These are phyloP conservation scores for Phytophthora fragariae DNA, from an alignment of 352 stramenopile species.

Conservation along the genomic window DNA sequence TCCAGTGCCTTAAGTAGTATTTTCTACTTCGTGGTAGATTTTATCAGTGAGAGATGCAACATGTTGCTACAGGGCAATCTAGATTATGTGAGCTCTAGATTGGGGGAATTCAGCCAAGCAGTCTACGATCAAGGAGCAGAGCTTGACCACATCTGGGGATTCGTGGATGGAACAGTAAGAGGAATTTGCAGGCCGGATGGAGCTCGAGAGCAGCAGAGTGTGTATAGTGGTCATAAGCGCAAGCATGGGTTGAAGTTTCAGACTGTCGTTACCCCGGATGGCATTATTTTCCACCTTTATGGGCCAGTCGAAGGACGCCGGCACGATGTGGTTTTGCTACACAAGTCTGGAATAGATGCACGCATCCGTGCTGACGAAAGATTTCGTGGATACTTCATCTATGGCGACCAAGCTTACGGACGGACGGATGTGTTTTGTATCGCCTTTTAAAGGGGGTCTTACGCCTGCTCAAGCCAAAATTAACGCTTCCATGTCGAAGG, in stretches of 20 bases:
- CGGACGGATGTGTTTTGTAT: conserved; percentile 4
- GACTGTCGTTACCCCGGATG: neutral
- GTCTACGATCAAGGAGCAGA: neutral
- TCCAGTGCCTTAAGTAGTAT: neutral
- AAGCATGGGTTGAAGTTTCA: neutral
- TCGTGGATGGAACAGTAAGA: neutral
- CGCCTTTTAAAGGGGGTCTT: neutral
- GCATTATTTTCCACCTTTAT: neutral
- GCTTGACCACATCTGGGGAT: neutral
- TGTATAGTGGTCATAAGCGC: neutral
- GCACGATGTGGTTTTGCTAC: neutral
- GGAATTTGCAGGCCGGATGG: neutral
- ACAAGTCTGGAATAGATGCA: neutral
- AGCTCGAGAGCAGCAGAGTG: neutral
- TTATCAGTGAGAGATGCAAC: neutral
- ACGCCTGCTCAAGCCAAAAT: conserved; percentile 1
- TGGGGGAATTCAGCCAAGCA: neutral
- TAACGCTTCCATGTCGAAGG: neutral
- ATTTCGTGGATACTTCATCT: conserved; percentile 2
- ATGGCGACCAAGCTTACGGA: conserved; percentile 1
- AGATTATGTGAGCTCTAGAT: neutral
- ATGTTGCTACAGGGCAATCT: neutral
- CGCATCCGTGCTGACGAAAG: neutral
- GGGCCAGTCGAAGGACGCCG: neutral
- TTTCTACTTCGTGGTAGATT: neutral